Evolutionary conservation across 768 basidiomycete genomes (phyloP).

Genomic region (Stropharia rugosoannulata): DNA sequence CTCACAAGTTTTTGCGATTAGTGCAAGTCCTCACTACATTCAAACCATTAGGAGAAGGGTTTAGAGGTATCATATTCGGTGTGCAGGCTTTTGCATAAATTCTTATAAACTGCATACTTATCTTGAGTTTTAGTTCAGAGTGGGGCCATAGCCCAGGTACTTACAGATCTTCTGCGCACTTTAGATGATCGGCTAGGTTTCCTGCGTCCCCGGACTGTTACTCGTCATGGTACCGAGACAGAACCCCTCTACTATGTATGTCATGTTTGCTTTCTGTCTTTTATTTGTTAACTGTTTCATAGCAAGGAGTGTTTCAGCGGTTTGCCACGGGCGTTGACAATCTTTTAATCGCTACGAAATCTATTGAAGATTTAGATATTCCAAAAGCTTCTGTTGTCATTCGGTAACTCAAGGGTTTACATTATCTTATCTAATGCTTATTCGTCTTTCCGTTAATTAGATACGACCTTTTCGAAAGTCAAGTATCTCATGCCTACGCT

Average conservation of each 20-base stretch:
- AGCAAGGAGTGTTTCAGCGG: slow-evolving; percentile 48
- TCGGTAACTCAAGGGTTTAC: slow-evolving; percentile 36
- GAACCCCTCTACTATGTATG: slow-evolving; percentile 27
- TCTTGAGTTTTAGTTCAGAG: slow-evolving; percentile 46
- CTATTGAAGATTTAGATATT: slow-evolving; percentile 58
- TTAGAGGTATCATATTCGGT: slow-evolving; percentile 72
- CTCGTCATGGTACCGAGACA: slow-evolving; percentile 31
- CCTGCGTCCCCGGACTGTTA: slow-evolving; percentile 53
- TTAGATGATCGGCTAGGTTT: slow-evolving; percentile 50
- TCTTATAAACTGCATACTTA: background rate
- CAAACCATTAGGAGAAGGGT: slow-evolving; percentile 49
- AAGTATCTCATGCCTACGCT: slow-evolving; percentile 56
- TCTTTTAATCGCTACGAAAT: slow-evolving; percentile 60
- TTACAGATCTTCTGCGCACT: slow-evolving; percentile 58
- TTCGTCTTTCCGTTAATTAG: slow-evolving; percentile 28
- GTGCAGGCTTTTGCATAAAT: slow-evolving; percentile 15
- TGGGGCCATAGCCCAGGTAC: slow-evolving; percentile 50
- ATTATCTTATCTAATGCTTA: background rate
- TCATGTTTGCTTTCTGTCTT: background rate
- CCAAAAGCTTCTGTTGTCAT: slow-evolving; percentile 59
- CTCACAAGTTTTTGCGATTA: slow-evolving; percentile 63
- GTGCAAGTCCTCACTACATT: slow-evolving; percentile 59
- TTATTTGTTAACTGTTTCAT: slow-evolving; percentile 3
- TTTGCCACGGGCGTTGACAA: slow-evolving; percentile 61
- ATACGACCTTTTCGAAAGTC: slow-evolving; percentile 62